Conservation (phyloP, 257 asterid species). For the Echites panduratus region DNA sequence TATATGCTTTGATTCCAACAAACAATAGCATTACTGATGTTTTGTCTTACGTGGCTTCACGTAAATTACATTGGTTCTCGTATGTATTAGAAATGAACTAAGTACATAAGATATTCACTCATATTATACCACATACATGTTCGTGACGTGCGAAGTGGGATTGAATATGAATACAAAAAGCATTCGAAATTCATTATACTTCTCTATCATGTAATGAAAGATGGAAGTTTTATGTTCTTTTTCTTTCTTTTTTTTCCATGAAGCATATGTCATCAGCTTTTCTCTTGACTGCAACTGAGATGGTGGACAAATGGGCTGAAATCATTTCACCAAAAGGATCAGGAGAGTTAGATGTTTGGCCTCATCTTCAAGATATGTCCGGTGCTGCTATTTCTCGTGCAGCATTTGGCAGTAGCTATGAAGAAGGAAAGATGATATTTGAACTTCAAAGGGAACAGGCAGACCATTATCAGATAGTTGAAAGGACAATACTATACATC, state of each 20-base stretch:
- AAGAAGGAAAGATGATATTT: conserved; percentile 44
- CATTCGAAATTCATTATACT: no score
- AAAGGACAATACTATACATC: conserved; percentile 19
- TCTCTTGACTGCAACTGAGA: conserved; percentile 27
- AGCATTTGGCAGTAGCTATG: conserved; percentile 46
- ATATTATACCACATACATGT: no score
- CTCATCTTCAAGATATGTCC: conserved; percentile 26
- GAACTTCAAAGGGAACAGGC: conserved; percentile 40
- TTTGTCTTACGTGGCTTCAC: no score
- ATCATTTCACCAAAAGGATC: conserved; percentile 18
- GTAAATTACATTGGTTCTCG: no score
- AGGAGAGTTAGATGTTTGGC: conserved; percentile 43
- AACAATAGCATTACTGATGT: no score
- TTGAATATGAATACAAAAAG: no score
- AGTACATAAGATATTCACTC: no score
- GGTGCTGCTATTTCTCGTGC: conserved; percentile 44
- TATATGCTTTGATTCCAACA: no score
- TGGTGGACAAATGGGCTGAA: conserved; percentile 38
- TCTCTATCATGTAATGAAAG: no score
- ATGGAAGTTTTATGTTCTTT: no score
- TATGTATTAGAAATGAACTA: no score
- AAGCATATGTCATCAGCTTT: conserved; percentile 47
- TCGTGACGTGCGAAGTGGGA: no score
- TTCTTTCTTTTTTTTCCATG: background rate
- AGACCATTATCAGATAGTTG: conserved; percentile 12